phyloP scores from a whole-genome alignment of 1,284 basidiomycete species.

The Trichosporon ovoides region DNA sequence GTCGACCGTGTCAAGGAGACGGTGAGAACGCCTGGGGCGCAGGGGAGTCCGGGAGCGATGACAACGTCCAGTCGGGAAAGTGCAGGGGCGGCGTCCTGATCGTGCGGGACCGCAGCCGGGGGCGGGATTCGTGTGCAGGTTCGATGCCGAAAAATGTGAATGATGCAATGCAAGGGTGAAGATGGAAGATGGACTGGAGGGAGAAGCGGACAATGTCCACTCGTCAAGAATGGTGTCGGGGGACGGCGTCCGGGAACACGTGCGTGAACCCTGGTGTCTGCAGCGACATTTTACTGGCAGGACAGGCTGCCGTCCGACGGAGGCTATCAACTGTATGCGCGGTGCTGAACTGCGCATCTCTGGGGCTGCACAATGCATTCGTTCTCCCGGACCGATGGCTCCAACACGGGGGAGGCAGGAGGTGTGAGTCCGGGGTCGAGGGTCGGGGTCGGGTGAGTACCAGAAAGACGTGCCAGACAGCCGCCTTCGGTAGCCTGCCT shows the following conservation, averaged over 20 bases:
- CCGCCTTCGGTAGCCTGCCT: no score
- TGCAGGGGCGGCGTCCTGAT: neutral
- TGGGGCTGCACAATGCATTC: no score
- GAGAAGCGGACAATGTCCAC: neutral
- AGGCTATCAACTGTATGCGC: no score
- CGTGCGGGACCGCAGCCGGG: neutral
- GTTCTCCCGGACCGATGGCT: no score
- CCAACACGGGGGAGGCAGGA: no score
- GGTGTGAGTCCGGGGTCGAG: no score
- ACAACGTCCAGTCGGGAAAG: neutral
- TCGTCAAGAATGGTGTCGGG: neutral
- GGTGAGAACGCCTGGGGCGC: neutral
- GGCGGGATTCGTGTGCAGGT: neutral
- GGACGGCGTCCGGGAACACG: neutral
- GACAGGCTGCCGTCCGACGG: no score
- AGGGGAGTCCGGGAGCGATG: neutral
- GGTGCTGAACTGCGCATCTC: no score
- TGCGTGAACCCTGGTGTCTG: neutral
- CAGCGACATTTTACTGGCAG: constrained; percentile 1
- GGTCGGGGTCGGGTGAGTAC: no score
- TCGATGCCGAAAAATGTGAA: neutral
- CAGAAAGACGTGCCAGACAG: no score
- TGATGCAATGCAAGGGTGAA: neutral
- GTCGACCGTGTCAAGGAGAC: neutral
- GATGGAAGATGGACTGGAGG: neutral